Evolutionary conservation across 768 basidiomycete species (phyloP), one percentile per base, ranked within the genome.

Genomic region (Phlegmacium glaucopus): DNA sequence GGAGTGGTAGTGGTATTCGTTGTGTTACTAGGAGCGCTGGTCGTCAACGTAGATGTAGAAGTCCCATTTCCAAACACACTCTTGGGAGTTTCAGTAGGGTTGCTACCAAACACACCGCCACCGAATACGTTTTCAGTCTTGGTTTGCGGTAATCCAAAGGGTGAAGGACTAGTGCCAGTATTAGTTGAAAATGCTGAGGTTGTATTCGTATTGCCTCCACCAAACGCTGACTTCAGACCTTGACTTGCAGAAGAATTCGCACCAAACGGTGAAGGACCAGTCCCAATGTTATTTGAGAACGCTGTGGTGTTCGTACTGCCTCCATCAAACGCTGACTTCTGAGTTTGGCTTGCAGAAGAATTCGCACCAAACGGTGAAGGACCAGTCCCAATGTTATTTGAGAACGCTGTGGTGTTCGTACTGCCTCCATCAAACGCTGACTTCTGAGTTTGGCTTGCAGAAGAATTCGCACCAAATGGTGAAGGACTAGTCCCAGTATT

Each of bases 131-230:
- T 42, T n/a, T 18, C 12, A n/a, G 40, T 42, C 16, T n/a, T 8
- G 4, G 26, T 17, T 42, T n/a, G n/a, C n/a, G 40, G n/a, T 3
- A 9, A n/a, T 17, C 40, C 48, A 11, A 18, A 27, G 12, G 27
- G 36, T 35, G 37, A 44, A 27, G 53, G 41, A 17, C 56, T 50
- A 38, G 55, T 51, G 16, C 51, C 42, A 47, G 53, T 47, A 26
- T 53, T 40, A 4, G 61, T 57, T 13, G 54, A 62, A 18, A 62
- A 59, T 0, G 58, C 51, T 28, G 62, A 55, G 10, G 50, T 12
- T 15, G 51, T 17, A 2, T 44, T 42, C n/a, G 54, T 16, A 8
- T 16, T 41, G 26, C 36, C 38, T 25, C 50, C 5, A 22, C 22
- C 50, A 61, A 52, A 51, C 11, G 34, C 42, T 8, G 54, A 47